Evolutionary conservation across 495 filamentous ascomycete species (phyloP).

Genomic region (Apodospora peruviana): DNA sequence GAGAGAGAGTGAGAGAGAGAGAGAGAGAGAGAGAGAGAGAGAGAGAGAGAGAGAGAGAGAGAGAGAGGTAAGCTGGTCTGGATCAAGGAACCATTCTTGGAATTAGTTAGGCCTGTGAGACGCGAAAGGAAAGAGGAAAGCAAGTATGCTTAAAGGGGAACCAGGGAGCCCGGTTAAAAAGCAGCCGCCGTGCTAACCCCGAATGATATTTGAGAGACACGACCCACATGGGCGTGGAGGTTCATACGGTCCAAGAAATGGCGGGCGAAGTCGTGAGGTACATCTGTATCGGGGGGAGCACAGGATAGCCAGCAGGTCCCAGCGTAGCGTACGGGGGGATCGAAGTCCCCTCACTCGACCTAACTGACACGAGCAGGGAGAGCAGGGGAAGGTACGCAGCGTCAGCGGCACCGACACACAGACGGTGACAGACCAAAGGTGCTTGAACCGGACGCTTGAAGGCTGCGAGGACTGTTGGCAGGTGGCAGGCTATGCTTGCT

Average conservation of each 20-base stretch:
- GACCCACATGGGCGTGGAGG: slow-evolving; percentile 8
- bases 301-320: slow-evolving; percentile 4
- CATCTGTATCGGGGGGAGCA: not conserved
- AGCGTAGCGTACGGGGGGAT: no score
- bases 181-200: slow-evolving; percentile 14
- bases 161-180: slow-evolving; percentile 18
- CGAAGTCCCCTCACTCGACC: not conserved
- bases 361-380: slow-evolving; percentile 1
- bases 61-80: slow-evolving; percentile 17
- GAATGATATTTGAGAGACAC: slow-evolving; percentile 13
- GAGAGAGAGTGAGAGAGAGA: not conserved
- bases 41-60: slow-evolving; percentile 2
- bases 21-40: not conserved
- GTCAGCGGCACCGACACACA: slow-evolving; percentile 3
- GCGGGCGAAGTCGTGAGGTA: not conserved
- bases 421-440: no score
- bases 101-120: slow-evolving; percentile 7
- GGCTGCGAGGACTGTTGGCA: no score
- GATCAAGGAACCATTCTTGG: slow-evolving; percentile 5
- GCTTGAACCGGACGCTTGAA: no score
- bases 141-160: slow-evolving; percentile 14
- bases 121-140: slow-evolving; percentile 5
- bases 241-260: not conserved
- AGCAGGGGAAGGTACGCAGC: not conserved
- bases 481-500: no score